Evolutionary conservation across 2,329 filamentous ascomycete genomes (phyloP).

Genomic region (Cladosporium sphaerospermum): DNA sequence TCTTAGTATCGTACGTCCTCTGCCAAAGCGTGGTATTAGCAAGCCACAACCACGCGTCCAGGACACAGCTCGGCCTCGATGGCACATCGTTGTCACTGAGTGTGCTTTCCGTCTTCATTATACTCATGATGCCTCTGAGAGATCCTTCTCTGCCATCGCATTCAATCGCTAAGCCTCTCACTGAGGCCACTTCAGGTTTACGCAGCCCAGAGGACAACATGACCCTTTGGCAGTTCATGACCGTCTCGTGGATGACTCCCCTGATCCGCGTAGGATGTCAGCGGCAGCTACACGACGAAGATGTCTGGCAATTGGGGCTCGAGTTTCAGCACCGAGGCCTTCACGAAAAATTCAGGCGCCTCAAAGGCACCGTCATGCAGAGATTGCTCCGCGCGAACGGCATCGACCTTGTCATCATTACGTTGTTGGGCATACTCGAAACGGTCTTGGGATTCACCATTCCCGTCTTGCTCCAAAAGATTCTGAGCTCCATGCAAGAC

Average conservation of each 20-base stretch:
- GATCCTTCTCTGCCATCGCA: constrained; percentile 49
- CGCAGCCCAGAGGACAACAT: constrained; percentile 75
- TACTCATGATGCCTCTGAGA: constrained; percentile 65
- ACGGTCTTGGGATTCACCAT: constrained; percentile 49
- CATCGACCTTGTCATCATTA: constrained; percentile 67
- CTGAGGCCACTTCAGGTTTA: constrained; percentile 51
- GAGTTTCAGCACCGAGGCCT: constrained; percentile 76
- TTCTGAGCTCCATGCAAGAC: constrained; percentile 61
- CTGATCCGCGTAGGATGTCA: constrained; percentile 60
- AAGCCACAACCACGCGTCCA: constrained; percentile 13
- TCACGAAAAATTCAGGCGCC: constrained; percentile 65
- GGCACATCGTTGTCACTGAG: constrained; percentile 33
- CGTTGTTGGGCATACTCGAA: constrained; percentile 58
- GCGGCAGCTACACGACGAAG: constrained; percentile 65
- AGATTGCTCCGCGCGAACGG: constrained; percentile 71
- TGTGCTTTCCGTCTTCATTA: constrained; percentile 44
- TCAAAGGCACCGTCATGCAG: constrained; percentile 65
- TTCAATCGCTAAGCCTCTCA: constrained; percentile 55
- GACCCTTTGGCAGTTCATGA: constrained; percentile 76
- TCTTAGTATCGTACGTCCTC: constrained; percentile 20
- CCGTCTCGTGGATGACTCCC: constrained; percentile 74
- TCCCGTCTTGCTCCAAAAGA: constrained; percentile 65
- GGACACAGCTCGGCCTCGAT: constrained; percentile 27
- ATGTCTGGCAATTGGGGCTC: constrained; percentile 74
- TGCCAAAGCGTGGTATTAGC: constrained; percentile 21